A percentile compares a stretch with the other conserved stretches of the same genome.
These are phyloP conservation scores for Apostasia ramifera DNA, from an alignment of 106 monocot species.

Conservation along the genomic window DNA sequence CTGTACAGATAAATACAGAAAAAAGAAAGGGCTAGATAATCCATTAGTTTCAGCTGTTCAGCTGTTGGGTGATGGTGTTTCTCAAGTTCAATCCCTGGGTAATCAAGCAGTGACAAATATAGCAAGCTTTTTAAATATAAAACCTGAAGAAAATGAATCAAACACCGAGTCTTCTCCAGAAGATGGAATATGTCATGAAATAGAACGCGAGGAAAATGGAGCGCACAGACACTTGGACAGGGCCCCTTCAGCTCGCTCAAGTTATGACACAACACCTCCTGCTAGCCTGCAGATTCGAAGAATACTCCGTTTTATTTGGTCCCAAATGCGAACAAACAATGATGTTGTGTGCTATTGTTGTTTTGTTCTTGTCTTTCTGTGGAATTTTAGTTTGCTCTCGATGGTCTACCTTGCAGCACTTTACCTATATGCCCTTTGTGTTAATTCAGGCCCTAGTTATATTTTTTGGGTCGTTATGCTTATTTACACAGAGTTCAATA, in stretches of 20 bases:
- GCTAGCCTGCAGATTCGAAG: constrained; percentile 75
- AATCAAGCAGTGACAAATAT: constrained; percentile 96
- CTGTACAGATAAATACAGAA: constrained; percentile 24
- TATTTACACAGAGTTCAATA: constrained; percentile 84
- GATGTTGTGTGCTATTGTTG: constrained; percentile 94
- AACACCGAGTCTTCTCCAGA: constrained; percentile 45
- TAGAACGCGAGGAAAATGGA: constrained; percentile 31
- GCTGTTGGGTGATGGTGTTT: constrained; percentile 91
- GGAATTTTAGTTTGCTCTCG: constrained; percentile 91
- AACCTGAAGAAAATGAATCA: constrained; percentile 67
- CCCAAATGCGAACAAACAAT: constrained; percentile 92
- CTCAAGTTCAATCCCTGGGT: constrained; percentile 92
- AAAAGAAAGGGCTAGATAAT: constrained; percentile 48
- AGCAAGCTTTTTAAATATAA: constrained; percentile 89
- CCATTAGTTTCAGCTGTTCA: constrained; percentile 89
- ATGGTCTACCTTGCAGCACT: constrained; percentile 87
- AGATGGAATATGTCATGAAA: constrained; percentile 51
- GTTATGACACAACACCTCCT: constrained; percentile 26
- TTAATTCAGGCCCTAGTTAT: constrained; percentile 84
- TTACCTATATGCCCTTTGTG: constrained; percentile 95
- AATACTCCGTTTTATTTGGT: constrained; percentile 77
- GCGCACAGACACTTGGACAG: constrained; percentile 23
- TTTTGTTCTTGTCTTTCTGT: constrained; percentile 82
- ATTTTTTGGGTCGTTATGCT: constrained; percentile 91
- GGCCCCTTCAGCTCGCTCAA: constrained; percentile 44